Conservation (phyloP, 2,329 filamentous ascomycete species). For the Leptodontidium sp. region DNA sequence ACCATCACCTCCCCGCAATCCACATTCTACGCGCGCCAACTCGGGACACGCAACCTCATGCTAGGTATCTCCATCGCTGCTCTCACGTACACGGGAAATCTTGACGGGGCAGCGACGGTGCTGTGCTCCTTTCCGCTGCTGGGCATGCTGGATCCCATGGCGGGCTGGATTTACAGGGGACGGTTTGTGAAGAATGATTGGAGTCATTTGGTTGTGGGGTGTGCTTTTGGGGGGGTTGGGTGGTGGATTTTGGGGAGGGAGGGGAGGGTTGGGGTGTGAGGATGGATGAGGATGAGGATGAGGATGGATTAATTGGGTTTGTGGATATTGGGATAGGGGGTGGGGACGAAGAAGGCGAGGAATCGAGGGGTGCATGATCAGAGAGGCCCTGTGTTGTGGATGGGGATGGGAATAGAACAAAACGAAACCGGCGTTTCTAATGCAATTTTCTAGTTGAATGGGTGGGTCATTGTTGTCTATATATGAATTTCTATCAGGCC, state of each 20-base stretch:
- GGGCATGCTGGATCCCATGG: background rate
- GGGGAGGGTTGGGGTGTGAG: background rate
- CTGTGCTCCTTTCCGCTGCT: background rate
- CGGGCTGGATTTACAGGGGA: background rate
- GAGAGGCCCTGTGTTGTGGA: too few species aligned
- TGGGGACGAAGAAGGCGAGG: too few species aligned
- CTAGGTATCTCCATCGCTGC: background rate
- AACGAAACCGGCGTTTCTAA: too few species aligned
- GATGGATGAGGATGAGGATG: background rate
- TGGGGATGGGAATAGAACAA: too few species aligned
- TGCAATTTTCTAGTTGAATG: too few species aligned
- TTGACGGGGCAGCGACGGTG: background rate
- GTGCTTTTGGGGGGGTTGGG: background rate
- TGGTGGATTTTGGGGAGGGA: slow-evolving; percentile 10
- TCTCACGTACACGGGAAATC: background rate
- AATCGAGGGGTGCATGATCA: too few species aligned
- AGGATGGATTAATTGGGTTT: background rate
- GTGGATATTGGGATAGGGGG: too few species aligned
- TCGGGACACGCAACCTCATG: background rate
- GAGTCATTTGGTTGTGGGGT: background rate
- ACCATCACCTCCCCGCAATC: background rate
- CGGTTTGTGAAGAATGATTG: slow-evolving; percentile 4
- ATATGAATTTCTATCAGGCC: too few species aligned
- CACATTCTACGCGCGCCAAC: background rate
- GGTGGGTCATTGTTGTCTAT: too few species aligned